Evolutionary conservation across 352 stramenopile genomes (phyloP).

Genomic region (Globisporangium spinosum): DNA sequence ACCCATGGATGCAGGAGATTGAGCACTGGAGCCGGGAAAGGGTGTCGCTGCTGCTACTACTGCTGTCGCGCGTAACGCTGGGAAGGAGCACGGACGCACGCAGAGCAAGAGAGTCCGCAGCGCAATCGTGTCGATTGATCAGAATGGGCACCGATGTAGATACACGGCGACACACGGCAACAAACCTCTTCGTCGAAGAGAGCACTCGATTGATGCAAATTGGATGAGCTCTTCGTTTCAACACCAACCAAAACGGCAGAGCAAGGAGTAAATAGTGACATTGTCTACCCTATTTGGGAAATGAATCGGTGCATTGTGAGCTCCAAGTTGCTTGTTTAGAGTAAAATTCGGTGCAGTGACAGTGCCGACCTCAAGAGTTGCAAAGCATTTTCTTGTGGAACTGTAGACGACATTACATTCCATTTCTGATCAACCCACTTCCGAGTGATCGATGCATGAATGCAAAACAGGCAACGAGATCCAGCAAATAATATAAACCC

Average conservation of each 20-base stretch:
- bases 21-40: background rate
- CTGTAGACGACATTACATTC: background rate
- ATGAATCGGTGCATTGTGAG: background rate
- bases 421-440: background rate
- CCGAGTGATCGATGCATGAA: background rate
- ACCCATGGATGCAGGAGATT: slow-evolving; percentile 7
- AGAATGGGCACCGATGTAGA: background rate
- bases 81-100: background rate
- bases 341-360: background rate
- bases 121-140: slow-evolving; percentile 6
- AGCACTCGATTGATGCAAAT: background rate
- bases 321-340: background rate
- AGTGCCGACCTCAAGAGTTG: background rate
- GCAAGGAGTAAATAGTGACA: slow-evolving; percentile 3
- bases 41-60: background rate
- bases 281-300: background rate
- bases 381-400: slow-evolving; percentile 1
- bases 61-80: background rate
- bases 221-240: slow-evolving; percentile 10
- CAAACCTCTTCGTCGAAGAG: slow-evolving; percentile 1
- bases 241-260: slow-evolving; percentile 12
- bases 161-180: background rate
- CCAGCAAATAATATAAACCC: background rate
- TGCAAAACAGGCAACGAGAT: background rate
- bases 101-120: background rate